Conservation (phyloP, 164 flowering plant genomes). For the Euptelea pleiosperma region DNA sequence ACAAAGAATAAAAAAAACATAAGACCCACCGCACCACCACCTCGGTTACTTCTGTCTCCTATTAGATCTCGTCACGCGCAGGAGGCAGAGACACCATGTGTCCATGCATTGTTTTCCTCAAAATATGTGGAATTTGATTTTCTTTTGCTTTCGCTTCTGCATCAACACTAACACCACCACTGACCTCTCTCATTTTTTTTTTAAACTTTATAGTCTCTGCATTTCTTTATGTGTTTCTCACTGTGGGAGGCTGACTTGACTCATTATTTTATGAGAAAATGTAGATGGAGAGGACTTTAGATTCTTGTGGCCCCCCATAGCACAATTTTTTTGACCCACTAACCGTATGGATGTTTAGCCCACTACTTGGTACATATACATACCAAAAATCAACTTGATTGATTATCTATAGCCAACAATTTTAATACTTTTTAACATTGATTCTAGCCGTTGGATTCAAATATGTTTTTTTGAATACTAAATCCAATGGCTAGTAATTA, state of each 20-base stretch:
- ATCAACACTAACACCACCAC: not conserved
- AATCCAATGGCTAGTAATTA: too few species aligned
- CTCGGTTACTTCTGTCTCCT: not conserved
- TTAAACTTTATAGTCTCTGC: not conserved
- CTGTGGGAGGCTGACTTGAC: not conserved
- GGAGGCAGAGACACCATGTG: slow-evolving; percentile 40
- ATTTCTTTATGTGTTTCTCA: not conserved
- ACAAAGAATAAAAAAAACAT: slow-evolving; percentile 5
- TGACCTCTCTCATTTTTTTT: not conserved
- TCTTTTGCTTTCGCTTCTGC: not conserved
- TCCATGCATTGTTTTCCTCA: slow-evolving; percentile 50
- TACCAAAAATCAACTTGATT: too few species aligned
- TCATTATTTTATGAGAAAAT: too few species aligned
- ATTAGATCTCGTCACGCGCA: slow-evolving; percentile 20
- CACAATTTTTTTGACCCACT: too few species aligned
- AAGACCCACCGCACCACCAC: slow-evolving; percentile 13
- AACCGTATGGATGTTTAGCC: too few species aligned
- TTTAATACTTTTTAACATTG: too few species aligned
- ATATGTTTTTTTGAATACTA: too few species aligned
- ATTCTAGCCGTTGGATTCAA: too few species aligned
- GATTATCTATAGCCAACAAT: too few species aligned
- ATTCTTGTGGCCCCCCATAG: too few species aligned
- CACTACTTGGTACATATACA: too few species aligned
- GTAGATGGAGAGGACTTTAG: too few species aligned
- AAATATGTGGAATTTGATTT: not conserved